Percentiles rank a stretch among this genome's conserved stretches.
Conservation (phyloP, 2,329 filamentous ascomycete species). For the Penicillium sp. region DNA sequence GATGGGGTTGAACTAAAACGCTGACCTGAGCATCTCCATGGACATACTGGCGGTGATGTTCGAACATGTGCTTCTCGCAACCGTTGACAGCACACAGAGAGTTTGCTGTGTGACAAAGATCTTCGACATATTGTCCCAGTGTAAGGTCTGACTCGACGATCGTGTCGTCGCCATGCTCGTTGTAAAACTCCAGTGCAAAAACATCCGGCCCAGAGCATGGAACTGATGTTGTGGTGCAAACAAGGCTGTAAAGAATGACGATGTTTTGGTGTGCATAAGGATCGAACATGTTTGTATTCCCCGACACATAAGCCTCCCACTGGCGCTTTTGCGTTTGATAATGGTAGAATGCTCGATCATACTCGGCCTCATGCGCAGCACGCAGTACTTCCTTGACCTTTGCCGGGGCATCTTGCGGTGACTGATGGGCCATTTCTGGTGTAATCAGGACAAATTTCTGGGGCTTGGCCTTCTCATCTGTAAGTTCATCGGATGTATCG, state of each 20-base stretch:
- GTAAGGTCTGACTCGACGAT: conserved; percentile 84
- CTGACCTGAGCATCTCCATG: conserved; percentile 94
- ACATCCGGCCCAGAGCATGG: conserved; percentile 89
- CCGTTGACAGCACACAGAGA: conserved; percentile 79
- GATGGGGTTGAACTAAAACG: conserved; percentile 78
- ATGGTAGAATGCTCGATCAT: conserved; percentile 90
- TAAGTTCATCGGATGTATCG: conserved; percentile 42
- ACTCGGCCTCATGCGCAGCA: conserved; percentile 94
- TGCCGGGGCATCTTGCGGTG: conserved; percentile 75
- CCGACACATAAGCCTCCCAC: conserved; percentile 93
- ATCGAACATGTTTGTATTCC: conserved; percentile 86
- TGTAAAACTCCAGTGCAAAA: conserved; percentile 90
- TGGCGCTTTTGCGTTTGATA: conserved; percentile 93
- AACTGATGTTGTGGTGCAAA: conserved; percentile 90
- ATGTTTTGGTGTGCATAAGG: conserved; percentile 97
- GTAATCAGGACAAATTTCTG: conserved; percentile 87
- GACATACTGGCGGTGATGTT: conserved; percentile 95
- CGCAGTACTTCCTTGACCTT: conserved; percentile 93
- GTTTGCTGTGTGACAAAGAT: conserved; percentile 75
- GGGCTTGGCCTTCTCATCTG: conserved; percentile 63
- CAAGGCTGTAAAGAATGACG: conserved; percentile 87
- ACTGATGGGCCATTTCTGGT: conserved; percentile 90
- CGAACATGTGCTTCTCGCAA: conserved; percentile 84
- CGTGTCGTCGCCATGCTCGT: conserved; percentile 73
- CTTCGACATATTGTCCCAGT: conserved; percentile 91